Evolutionary conservation across 2,329 filamentous ascomycete genomes (phyloP), one percentile per base, ranked within the genome.

Genomic region (Scedosporium boydii): DNA sequence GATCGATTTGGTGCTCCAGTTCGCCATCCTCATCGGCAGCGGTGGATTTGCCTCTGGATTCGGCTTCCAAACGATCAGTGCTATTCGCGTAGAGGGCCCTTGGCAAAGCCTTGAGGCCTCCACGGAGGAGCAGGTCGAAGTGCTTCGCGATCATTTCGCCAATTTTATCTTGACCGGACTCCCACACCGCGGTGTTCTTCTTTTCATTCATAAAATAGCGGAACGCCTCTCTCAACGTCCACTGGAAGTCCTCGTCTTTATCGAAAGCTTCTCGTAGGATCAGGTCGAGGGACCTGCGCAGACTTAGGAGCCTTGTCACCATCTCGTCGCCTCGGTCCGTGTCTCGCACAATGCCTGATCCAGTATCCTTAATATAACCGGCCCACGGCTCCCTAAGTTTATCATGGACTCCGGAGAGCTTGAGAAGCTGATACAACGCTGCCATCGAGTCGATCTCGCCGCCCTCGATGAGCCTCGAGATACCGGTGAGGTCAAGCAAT

Each of bases 141-240:
- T 98, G 93, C 75, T 97, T 98, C 34, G 95, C 96, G 68, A 97
- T 96, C 93, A 98, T 96, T 77, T 99, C 95, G 59, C 93, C 95
- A 14, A 96, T 91, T 79, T 96, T 98, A 18, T 92, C 91, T 62
- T 93, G 96, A 62, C 92, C 88, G 0, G 90, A 91, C 60, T 86
- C 85, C 84, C 89, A 93, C 4, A 85, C 87, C 4, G 86, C 80
- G 6, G 84, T 82, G 1, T 84, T 86, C 70, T 87, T 89, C 70
- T 88, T 88, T 73, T 95, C 90, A 73, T 99, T 99, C 81, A 99
- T 96, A 69, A 98, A 97, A 0, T 80, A 82, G 61, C 90, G 87
- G 70, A 99, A 98, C 0, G 91, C 84, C 69, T 97, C 91, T 62
- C 95, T 85, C 67, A 99, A 80, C 10, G 83, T 85, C 72, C 93